Evolutionary conservation across 257 asterid species (phyloP).

Genomic region (Cinchona pubescens): DNA sequence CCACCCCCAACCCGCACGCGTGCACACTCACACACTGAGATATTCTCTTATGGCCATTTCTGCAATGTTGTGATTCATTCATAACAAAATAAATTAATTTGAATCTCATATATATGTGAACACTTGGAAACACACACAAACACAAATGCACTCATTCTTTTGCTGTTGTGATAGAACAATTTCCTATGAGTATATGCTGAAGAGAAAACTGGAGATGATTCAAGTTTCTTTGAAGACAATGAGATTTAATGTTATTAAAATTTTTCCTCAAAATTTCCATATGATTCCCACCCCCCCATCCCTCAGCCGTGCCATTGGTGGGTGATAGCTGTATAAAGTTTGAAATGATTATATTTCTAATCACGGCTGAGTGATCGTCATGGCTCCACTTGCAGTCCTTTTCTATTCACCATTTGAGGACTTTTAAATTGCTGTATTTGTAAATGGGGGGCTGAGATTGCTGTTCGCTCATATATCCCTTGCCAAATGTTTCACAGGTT

Average conservation of each 20-base stretch:
- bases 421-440: no score
- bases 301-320: neutral
- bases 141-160: neutral
- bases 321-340: neutral
- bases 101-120: neutral
- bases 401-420: neutral
- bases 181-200: neutral
- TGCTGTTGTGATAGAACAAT: neutral
- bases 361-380: neutral
- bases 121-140: neutral
- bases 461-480: neutral
- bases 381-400: neutral
- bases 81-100: neutral
- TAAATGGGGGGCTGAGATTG: neutral
- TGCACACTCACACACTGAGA: neutral
- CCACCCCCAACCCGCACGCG: no score
- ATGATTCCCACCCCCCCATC: neutral
- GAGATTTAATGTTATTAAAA: neutral
- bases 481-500: constrained; percentile 48
- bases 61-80: neutral
- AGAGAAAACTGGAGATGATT: neutral
- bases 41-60: neutral
- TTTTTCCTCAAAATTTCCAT: neutral
- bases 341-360: neutral
- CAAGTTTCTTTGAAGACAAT: neutral